These are phyloP conservation scores for Rhypophila decipiens DNA, from an alignment of 495 filamentous ascomycete species.

Conservation along the genomic window DNA sequence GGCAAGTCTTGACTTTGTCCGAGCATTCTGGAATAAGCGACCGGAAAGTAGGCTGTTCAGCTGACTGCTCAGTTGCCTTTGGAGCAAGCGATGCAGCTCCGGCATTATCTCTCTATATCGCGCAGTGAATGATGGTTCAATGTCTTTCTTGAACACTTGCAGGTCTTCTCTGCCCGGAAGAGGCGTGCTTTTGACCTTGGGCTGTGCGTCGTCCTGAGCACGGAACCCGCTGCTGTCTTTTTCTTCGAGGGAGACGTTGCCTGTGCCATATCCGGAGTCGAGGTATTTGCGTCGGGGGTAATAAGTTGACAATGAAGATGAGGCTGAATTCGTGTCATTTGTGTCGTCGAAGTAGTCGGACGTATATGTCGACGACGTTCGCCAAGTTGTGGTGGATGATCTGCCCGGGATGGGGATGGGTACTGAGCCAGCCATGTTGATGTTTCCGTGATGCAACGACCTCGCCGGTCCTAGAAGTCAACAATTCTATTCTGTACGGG, in stretches of 20 bases:
- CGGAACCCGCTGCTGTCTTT: not conserved
- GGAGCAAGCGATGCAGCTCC: slow-evolving; percentile 5
- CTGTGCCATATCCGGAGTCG: slow-evolving; percentile 5
- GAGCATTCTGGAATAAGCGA: no score
- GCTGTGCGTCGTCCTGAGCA: not conserved
- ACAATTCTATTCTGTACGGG: no score
- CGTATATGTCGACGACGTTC: not conserved
- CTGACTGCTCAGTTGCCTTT: slow-evolving; percentile 3
- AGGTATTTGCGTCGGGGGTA: not conserved
- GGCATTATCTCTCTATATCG: slow-evolving; percentile 1
- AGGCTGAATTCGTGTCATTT: no score
- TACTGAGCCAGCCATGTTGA: not conserved
- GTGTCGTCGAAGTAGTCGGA: not conserved
- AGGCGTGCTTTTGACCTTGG: not conserved
- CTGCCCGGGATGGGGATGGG: not conserved
- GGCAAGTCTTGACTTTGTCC: no score
- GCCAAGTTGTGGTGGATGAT: not conserved
- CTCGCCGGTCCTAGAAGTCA: no score
- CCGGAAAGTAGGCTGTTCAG: no score
- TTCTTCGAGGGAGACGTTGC: not conserved
- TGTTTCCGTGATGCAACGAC: not conserved
- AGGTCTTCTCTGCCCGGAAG: slow-evolving; percentile 2
- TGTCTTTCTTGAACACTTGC: not conserved
- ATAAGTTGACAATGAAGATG: not conserved
- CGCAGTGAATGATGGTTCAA: not conserved